These are phyloP conservation scores for Globisporangium barbulae DNA, from an alignment of 352 stramenopile species.

Conservation along the genomic window DNA sequence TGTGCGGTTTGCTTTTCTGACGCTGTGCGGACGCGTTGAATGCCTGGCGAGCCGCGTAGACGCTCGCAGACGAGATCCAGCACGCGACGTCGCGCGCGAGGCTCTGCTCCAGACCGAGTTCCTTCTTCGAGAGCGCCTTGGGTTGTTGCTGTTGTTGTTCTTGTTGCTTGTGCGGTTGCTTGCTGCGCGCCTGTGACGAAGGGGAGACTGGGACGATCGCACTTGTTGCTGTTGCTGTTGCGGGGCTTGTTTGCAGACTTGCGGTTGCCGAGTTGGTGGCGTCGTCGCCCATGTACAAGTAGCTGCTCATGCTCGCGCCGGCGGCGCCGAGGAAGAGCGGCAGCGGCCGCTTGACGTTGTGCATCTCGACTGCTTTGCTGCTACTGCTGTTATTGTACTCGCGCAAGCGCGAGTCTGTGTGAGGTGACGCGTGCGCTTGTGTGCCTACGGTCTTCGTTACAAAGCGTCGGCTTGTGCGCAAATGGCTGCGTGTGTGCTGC, in stretches of 20 bases:
- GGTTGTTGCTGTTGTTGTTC: background rate
- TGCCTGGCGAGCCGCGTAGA: constrained; percentile 51
- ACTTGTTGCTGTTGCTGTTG: constrained; percentile 18
- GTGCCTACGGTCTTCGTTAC: background rate
- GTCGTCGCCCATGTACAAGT: constrained; percentile 51
- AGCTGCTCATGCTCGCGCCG: constrained; percentile 45
- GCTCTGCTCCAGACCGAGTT: constrained; percentile 70
- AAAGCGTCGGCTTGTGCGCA: constrained; percentile 1
- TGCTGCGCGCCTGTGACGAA: constrained; percentile 9
- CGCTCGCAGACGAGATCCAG: constrained; percentile 57
- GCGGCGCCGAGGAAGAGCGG: constrained; percentile 46
- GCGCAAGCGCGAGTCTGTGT: background rate
- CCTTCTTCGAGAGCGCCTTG: constrained; percentile 39
- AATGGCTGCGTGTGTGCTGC: constrained; percentile 5
- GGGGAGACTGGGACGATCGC: background rate
- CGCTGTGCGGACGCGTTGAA: constrained; percentile 32
- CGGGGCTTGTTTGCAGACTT: constrained; percentile 1
- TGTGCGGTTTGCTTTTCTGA: constrained; percentile 5
- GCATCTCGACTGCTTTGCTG: constrained; percentile 5
- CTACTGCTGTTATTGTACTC: background rate
- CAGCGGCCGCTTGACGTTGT: constrained; percentile 50
- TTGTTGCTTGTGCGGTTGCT: constrained; percentile 22
- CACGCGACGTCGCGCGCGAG: constrained; percentile 60
- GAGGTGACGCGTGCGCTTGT: background rate
- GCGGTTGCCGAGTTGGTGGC: constrained; percentile 5